A percentile compares a stretch with the other conserved stretches of the same genome.
These are phyloP conservation scores for Apophysomyces ossiformis DNA, from an alignment of 371 early-diverging fungal genomes.

Conservation along the genomic window DNA sequence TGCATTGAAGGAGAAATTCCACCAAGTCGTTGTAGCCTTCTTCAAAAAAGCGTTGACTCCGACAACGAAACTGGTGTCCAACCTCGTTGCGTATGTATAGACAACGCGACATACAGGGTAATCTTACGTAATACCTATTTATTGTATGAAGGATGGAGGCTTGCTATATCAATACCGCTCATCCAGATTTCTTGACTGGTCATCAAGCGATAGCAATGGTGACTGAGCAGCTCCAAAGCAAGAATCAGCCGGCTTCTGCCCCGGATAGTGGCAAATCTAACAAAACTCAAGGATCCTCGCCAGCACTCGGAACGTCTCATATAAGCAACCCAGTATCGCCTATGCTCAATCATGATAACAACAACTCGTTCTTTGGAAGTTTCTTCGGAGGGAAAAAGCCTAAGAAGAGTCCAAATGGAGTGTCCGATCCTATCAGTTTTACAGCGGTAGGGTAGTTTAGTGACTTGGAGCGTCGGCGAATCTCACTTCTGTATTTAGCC, in stretches of 20 bases:
- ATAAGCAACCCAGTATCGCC: constrained; percentile 33
- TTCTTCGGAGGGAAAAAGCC: constrained; percentile 88
- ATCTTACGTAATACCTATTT: not conserved
- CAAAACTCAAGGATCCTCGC: constrained; percentile 11
- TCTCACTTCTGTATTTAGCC: constrained; percentile 57
- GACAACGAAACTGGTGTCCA: constrained; percentile 93
- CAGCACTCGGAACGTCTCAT: constrained; percentile 27
- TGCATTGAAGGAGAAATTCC: constrained; percentile 86
- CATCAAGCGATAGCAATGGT: constrained; percentile 95
- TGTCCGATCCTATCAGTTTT: constrained; percentile 74
- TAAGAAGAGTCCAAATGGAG: constrained; percentile 56
- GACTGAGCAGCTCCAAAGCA: constrained; percentile 80
- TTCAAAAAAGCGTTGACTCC: constrained; percentile 88
- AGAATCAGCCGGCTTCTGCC: constrained; percentile 46
- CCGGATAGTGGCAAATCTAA: constrained; percentile 33
- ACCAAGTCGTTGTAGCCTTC: constrained; percentile 88
- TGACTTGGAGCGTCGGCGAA: not conserved
- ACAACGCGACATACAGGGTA: not conserved
- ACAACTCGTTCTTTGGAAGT: constrained; percentile 92
- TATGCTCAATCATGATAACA: constrained; percentile 30
- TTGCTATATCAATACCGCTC: constrained; percentile 97
- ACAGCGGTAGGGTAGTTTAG: not conserved
- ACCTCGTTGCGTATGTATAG: constrained; percentile 76
- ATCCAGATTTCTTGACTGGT: constrained; percentile 97
- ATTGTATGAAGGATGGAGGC: constrained; percentile 78